Percentiles rank a stretch among this genome's conserved stretches.
phyloP scores from a whole-genome alignment of 345 rosid species.

The Cochlearia excelsa region DNA sequence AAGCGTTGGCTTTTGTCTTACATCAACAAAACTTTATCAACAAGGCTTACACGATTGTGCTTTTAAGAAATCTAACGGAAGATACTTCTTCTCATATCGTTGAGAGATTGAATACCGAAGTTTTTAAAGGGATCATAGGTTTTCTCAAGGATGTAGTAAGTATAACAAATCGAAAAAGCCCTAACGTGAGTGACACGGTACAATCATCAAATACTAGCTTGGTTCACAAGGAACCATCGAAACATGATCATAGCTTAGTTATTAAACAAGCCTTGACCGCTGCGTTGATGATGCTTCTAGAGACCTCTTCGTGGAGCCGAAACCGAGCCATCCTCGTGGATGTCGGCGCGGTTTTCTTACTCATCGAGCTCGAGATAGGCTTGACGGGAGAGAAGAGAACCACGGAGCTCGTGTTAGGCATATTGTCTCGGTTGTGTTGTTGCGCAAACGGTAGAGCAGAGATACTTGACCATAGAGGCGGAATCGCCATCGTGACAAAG shows the following conservation, averaged over 20 bases:
- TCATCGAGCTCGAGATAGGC: conserved; percentile 64
- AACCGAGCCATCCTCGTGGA: conserved; percentile 57
- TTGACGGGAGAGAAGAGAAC: conserved; percentile 40
- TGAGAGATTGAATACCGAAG: conserved; percentile 46
- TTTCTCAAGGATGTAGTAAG: conserved; percentile 37
- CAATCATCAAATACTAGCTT: conserved; percentile 23
- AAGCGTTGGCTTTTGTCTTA: conserved; percentile 54
- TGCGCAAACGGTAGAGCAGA: conserved; percentile 67
- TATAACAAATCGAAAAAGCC: not conserved
- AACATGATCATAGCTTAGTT: conserved; percentile 26
- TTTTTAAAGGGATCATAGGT: conserved; percentile 43
- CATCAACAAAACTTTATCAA: conserved; percentile 33
- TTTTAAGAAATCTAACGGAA: conserved; percentile 41
- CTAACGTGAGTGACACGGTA: conserved; percentile 18
- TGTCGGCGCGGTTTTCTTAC: conserved; percentile 49
- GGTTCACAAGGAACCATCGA: conserved; percentile 7
- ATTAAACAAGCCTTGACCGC: conserved; percentile 49
- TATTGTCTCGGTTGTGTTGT: conserved; percentile 58
- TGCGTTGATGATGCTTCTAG: conserved; percentile 45
- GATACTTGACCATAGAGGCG: conserved; percentile 51
- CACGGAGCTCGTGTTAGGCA: conserved; percentile 55
- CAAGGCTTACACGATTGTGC: conserved; percentile 44
- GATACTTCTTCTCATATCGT: conserved; percentile 38
- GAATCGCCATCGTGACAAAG: conserved; percentile 55
- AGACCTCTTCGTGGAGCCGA: conserved; percentile 51